A percentile compares a stretch with the other conserved stretches of the same genome.
These are phyloP conservation scores for Coemansia sp. DNA, from an alignment of 192 early-diverging fungal genomes.

Conservation along the genomic window DNA sequence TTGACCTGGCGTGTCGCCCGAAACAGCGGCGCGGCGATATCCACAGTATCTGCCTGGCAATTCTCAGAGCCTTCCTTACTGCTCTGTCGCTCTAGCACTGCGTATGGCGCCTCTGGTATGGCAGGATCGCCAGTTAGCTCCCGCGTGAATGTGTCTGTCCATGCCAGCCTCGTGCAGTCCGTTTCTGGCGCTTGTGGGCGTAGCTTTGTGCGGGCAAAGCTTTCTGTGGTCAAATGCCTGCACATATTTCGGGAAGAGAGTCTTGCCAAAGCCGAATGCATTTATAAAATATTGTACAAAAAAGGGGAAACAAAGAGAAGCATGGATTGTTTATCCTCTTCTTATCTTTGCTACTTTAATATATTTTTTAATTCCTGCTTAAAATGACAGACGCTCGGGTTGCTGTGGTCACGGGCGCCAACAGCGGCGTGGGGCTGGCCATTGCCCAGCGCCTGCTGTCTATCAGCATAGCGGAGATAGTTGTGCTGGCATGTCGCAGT, in stretches of 20 bases:
- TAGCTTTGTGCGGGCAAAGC: neutral
- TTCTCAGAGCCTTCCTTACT: too few species aligned
- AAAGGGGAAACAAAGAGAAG: too few species aligned
- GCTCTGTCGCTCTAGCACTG: neutral
- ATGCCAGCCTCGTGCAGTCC: constrained; percentile 6
- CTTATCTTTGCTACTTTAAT: too few species aligned
- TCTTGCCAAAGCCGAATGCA: too few species aligned
- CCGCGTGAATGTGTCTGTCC: constrained; percentile 19
- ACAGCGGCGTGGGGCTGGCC: constrained; percentile 47
- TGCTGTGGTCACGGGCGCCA: constrained; percentile 36
- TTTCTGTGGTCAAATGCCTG: too few species aligned
- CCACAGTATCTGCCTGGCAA: too few species aligned
- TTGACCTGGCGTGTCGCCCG: constrained; percentile 26
- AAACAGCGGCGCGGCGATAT: constrained; percentile 4
- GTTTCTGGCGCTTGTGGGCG: neutral
- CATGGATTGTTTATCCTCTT: too few species aligned
- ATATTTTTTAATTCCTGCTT: too few species aligned
- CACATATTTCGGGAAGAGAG: too few species aligned
- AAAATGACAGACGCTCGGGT: too few species aligned
- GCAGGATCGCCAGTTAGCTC: constrained; percentile 32
- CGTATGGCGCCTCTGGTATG: constrained; percentile 12
- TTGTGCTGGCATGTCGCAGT: constrained; percentile 52
- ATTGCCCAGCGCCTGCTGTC: constrained; percentile 19
- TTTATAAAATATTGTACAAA: too few species aligned
- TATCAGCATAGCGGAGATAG: neutral